Evolutionary conservation across 495 filamentous ascomycete species (phyloP).

Genomic region (Penicillium fimorum): DNA sequence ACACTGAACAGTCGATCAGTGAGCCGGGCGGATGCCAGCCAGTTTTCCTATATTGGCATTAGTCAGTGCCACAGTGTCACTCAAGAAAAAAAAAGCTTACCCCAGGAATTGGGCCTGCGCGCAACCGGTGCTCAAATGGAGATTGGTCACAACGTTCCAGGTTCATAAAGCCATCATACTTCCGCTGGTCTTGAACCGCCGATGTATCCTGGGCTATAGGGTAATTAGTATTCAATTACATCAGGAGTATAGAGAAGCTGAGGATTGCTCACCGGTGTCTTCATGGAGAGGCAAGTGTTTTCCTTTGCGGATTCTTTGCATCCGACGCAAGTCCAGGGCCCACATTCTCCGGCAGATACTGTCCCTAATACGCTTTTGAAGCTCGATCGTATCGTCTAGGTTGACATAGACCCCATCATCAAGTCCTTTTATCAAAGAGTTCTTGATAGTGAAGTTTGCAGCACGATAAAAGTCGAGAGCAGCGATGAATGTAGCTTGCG

Average conservation of each 20-base stretch:
- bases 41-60: conserved; percentile 32
- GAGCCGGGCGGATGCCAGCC: conserved; percentile 37
- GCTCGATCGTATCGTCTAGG: conserved; percentile 41
- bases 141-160: conserved; percentile 41
- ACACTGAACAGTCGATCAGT: conserved; percentile 39
- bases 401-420: conserved; percentile 42
- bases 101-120: conserved; percentile 40
- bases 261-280: conserved; percentile 35
- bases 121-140: conserved; percentile 43
- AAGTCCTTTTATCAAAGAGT: conserved; percentile 35
- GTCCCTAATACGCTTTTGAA: conserved; percentile 34
- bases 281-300: conserved; percentile 35
- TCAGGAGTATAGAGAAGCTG: background rate
- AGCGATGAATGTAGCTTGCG: conserved; percentile 40
- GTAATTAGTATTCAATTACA: conserved; percentile 7
- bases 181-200: conserved; percentile 32
- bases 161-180: conserved; percentile 45
- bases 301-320: conserved; percentile 43
- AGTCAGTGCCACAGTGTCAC: background rate
- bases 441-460: conserved; percentile 34
- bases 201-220: conserved; percentile 33
- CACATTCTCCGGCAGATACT: conserved; percentile 45
- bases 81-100: conserved; percentile 24
- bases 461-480: conserved; percentile 43
- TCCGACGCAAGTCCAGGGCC: conserved; percentile 41